Conservation (phyloP, 2,329 filamentous ascomycete genomes). For the Claviceps quebecensis region DNA sequence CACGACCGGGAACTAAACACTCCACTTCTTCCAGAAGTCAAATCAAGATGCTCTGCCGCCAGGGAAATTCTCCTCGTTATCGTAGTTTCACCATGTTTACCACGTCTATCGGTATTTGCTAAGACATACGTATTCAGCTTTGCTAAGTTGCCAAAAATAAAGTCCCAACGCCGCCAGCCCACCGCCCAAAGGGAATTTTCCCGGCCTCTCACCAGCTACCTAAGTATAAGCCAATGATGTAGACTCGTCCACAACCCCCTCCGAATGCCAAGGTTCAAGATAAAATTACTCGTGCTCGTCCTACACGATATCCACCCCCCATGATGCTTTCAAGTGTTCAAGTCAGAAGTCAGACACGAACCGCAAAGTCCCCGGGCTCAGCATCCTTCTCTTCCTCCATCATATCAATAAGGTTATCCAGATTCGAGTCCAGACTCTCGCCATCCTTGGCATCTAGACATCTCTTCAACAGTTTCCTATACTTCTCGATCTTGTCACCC, state of each 20-base stretch:
- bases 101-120: neutral
- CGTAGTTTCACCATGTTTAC: neutral
- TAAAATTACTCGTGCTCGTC: neutral
- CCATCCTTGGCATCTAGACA: constrained; percentile 54
- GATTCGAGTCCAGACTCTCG: constrained; percentile 52
- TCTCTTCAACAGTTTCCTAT: constrained; percentile 52
- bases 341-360: constrained; percentile 20
- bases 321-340: constrained; percentile 14
- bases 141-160: neutral
- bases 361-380: no score
- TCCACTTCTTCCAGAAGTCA: no score
- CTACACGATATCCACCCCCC: neutral
- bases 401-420: constrained; percentile 46
- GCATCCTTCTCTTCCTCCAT: constrained; percentile 47
- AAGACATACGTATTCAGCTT: neutral
- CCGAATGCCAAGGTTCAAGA: neutral
- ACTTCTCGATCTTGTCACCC: constrained; percentile 60
- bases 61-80: neutral
- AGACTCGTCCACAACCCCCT: neutral
- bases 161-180: neutral
- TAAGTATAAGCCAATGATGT: constrained; percentile 1
- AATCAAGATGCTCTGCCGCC: no score
- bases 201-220: neutral
- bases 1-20: no score
- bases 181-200: neutral